A percentile compares a stretch with the other conserved stretches of the same genome.
phyloP scores from a whole-genome alignment of 352 stramenopile genomes.

The Globisporangium irregulare region DNA sequence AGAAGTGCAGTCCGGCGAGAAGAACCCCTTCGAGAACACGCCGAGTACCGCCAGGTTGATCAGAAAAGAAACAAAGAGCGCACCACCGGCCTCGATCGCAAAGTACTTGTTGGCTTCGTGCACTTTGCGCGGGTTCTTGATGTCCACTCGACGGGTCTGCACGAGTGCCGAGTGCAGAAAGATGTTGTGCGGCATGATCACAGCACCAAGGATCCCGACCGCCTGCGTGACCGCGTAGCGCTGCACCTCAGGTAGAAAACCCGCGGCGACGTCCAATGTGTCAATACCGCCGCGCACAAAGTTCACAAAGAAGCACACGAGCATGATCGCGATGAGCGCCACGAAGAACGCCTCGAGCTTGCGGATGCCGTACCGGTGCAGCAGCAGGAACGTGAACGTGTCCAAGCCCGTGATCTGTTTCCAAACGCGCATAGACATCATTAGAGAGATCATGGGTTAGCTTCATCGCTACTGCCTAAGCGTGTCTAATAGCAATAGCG shows the following conservation, averaged over 20 bases:
- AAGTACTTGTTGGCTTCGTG: constrained; percentile 93
- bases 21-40: constrained; percentile 95
- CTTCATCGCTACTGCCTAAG: neutral
- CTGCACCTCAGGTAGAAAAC: constrained; percentile 79
- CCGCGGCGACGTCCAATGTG: constrained; percentile 55
- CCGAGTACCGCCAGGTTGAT: constrained; percentile 93
- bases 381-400: constrained; percentile 93
- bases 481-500: neutral
- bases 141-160: constrained; percentile 56
- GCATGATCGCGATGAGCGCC: constrained; percentile 91
- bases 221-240: constrained; percentile 78
- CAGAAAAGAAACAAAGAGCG: constrained; percentile 92
- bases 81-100: constrained; percentile 89
- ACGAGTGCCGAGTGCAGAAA: constrained; percentile 90
- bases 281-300: constrained; percentile 83
- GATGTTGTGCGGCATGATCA: constrained; percentile 95
- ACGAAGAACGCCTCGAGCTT: constrained; percentile 94
- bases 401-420: constrained; percentile 75
- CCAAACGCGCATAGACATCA: neutral
- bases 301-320: constrained; percentile 92
- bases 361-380: constrained; percentile 91
- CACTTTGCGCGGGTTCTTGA: constrained; percentile 56
- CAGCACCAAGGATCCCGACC: constrained; percentile 91
- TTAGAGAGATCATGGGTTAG: neutral
- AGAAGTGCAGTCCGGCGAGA: constrained; percentile 60